Evolutionary conservation across 768 basidiomycete species (phyloP).

Genomic region (Termitomyces sp.): DNA sequence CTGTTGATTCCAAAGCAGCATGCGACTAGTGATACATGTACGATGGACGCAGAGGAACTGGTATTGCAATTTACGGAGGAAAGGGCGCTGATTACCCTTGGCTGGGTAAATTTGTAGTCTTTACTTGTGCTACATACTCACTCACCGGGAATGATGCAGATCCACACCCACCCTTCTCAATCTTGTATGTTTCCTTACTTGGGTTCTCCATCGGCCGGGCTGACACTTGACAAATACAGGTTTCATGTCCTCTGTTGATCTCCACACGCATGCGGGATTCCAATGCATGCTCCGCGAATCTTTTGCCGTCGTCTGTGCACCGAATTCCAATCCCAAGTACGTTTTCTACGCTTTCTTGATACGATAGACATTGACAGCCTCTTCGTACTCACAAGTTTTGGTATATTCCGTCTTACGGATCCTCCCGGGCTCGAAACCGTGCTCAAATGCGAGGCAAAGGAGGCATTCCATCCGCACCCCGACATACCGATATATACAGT

Average conservation of each 20-base stretch:
- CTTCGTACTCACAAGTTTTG: conserved; percentile 52
- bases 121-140: background rate
- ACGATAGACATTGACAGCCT: background rate
- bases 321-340: conserved; percentile 69
- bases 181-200: conserved; percentile 51
- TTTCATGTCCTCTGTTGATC: conserved; percentile 93
- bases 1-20: conserved; percentile 83
- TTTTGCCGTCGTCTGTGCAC: conserved; percentile 90
- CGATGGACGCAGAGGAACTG: conserved; percentile 86
- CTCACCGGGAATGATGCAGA: conserved; percentile 42
- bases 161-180: conserved; percentile 90
- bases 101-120: conserved; percentile 62
- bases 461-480: conserved; percentile 84
- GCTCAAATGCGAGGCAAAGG: conserved; percentile 57
- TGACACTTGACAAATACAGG: conserved; percentile 28
- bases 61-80: conserved; percentile 83
- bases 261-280: conserved; percentile 89
- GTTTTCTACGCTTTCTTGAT: conserved; percentile 14
- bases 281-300: conserved; percentile 89
- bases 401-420: conserved; percentile 86
- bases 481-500: conserved; percentile 83
- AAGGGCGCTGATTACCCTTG: conserved; percentile 76
- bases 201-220: background rate
- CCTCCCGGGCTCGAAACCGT: conserved; percentile 77
- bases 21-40: conserved; percentile 84